A percentile compares a stretch with the other conserved stretches of the same genome.
Conservation (phyloP, 2,329 filamentous ascomycete species). For the Monilinia aucupariae region DNA sequence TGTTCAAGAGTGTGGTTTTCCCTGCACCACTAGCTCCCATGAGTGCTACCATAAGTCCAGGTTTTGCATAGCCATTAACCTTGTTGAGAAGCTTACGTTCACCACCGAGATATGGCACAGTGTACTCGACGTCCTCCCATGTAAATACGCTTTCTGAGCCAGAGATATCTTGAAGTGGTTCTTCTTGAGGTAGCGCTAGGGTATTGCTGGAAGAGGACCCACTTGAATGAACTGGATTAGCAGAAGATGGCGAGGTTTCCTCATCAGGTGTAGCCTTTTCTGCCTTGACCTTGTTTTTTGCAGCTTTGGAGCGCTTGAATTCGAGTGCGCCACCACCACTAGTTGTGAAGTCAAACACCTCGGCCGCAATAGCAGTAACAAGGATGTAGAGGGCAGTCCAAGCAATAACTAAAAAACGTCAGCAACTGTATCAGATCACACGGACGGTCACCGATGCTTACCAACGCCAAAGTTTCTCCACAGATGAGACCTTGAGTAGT, state of each 20-base stretch:
- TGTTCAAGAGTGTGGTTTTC: slow-evolving; percentile 79
- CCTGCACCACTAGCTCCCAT: slow-evolving; percentile 79
- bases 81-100: slow-evolving; percentile 59
- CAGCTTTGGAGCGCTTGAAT: slow-evolving; percentile 63
- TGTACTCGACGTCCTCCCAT: slow-evolving; percentile 66
- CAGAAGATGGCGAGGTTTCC: slow-evolving; percentile 38
- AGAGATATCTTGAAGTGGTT: slow-evolving; percentile 44
- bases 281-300: slow-evolving; percentile 49
- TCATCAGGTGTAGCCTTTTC: slow-evolving; percentile 46
- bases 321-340: slow-evolving; percentile 62
- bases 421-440: background rate
- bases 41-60: slow-evolving; percentile 69
- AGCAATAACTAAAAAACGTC: slow-evolving; percentile 49
- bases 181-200: slow-evolving; percentile 33
- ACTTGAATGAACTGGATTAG: slow-evolving; percentile 16
- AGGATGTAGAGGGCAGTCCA: slow-evolving; percentile 70
- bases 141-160: slow-evolving; percentile 63
- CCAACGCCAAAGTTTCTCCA: slow-evolving; percentile 61
- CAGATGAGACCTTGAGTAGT: slow-evolving; percentile 52
- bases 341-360: slow-evolving; percentile 57
- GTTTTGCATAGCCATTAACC: slow-evolving; percentile 72
- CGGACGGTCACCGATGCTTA: slow-evolving; percentile 12
- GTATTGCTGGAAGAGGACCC: slow-evolving; percentile 31
- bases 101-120: slow-evolving; percentile 61
- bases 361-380: slow-evolving; percentile 64